Base-by-base conservation (phyloP, 2,329 filamentous ascomycete genomes). In the Thelonectria discophora region DNA sequence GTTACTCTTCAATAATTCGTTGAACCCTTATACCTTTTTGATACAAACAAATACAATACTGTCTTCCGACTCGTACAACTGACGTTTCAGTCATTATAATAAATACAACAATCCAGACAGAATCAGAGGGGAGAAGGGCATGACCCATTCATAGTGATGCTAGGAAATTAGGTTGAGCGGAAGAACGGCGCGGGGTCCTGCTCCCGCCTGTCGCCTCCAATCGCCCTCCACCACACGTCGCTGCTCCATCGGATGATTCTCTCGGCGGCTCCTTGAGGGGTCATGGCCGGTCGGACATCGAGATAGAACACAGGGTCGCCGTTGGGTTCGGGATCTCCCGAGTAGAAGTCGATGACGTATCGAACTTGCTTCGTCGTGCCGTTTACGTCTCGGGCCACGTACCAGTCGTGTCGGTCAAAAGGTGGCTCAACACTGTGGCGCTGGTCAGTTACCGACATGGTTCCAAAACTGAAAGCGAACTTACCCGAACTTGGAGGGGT, bases 351-450 rank as follows among this genome's bases (percentile, higher is more conserved):
- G 75, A 99, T 99, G 58, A 99, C 88, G 76, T 99, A 99, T 72
- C 95, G 88, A 47, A 97, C 83, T 80, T 97, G 90, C 75, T 89
- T 90, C 71, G 82, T 83, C 60, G 88, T 76, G 27, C 91, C 92
- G 55, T 88, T 83, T 50, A 85, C 78, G 34, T 90, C 85, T 65
- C 95, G 86, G 66, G 91, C 86, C 43, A 99, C 91, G 74, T 90
- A 98, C 95, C 95, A 99, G 76, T 99, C 95, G 76, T 99, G 95
- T 64, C 95, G 88, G 78, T 99, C 95, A 72, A 99, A 99, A 1
- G 95, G 95, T 11, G 93, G 91, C 55, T 93, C 90, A 8, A 90
- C 89, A 5, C 90, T 92, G 65, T 34, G 55, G 32, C 54, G 50
- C 18, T n/a, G 53, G 30, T 71, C 58, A 76, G 69, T 27, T n/a